Base-by-base conservation (phyloP, 2,329 filamentous ascomycete genomes). In the Hyphodiscus sp. region DNA sequence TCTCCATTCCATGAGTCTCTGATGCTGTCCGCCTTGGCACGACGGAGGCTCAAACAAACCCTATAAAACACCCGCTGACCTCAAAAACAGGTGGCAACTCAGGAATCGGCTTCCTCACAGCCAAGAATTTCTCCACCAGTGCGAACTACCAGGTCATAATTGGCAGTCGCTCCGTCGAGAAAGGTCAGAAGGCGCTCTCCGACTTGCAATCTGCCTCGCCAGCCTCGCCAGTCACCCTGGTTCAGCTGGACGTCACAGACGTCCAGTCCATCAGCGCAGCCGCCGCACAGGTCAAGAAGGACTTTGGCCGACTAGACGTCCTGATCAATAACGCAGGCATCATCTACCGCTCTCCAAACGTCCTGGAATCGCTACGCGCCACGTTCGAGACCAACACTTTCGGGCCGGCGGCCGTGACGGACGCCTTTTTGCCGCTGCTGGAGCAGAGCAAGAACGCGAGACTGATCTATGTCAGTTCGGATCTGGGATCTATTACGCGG, bases 31-130 rank as follows among this genome's bases (percentile, higher is more conserved):
- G n/a, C n/a, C n/a, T n/a, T n/a, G n/a, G n/a, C n/a, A n/a, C n/a
- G n/a, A n/a, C n/a, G n/a, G n/a, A n/a, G n/a, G n/a, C n/a, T n/a
- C n/a, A n/a, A n/a, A n/a, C 23, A 26, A 26, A 26, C 23, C 23
- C 8, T 26, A 26, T 8, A 26, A 26, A 26, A 4, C 3, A 26
- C 8, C 23, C 23, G 8, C 8, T 26, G 8, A 26, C 23, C 23
- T 6, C 11, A 38, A 38, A 7, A 16, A 2, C 70, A 0, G 73
- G 73, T 1, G 67, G 70, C 4, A 76, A 75, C 49, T 63, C 60
- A 1, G 73, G 73, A 2, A 62, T 75, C 0, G 73, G 73, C 0
- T 65, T 69, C 1, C 70, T 73, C 44, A 65, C 72, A 0, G 66
- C 68, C 15, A 61, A 61, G 1, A 19, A 42, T 2, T 50, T 61